Conservation (phyloP, 148 eudicot genomes). For the Rhododendron williamsianum region DNA sequence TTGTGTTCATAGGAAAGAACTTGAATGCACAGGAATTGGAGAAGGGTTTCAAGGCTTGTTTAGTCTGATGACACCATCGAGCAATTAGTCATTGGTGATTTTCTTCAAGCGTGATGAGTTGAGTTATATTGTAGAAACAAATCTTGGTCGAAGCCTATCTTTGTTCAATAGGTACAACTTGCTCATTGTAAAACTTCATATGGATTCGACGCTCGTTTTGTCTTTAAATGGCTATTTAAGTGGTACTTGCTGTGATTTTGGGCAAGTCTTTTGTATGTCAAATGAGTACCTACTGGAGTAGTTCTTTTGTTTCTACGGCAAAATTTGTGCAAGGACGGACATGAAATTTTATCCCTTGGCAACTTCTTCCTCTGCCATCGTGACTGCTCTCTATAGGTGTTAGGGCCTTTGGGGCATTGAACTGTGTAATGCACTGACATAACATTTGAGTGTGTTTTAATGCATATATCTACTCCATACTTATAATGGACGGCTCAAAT, state of each 20-base stretch:
- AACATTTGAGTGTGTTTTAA: background rate
- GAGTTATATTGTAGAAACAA: background rate
- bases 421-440: background rate
- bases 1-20: slow-evolving; percentile 93
- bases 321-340: background rate
- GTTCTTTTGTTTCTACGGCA: background rate
- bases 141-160: background rate
- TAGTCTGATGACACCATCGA: slow-evolving; percentile 22
- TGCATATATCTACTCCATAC: background rate
- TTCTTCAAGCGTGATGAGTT: background rate
- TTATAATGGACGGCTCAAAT: background rate
- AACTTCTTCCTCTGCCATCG: background rate
- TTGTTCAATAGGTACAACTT: background rate
- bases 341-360: background rate
- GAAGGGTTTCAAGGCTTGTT: slow-evolving; percentile 76
- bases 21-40: slow-evolving; percentile 64
- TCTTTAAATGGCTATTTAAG: background rate
- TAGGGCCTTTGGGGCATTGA: background rate
- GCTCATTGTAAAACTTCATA: background rate
- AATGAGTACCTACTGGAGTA: background rate
- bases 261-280: background rate
- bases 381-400: background rate
- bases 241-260: background rate
- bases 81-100: background rate
- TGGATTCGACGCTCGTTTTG: background rate